Conservation (phyloP, 108 stramenopile species). For the Cyclotella sp. region DNA sequence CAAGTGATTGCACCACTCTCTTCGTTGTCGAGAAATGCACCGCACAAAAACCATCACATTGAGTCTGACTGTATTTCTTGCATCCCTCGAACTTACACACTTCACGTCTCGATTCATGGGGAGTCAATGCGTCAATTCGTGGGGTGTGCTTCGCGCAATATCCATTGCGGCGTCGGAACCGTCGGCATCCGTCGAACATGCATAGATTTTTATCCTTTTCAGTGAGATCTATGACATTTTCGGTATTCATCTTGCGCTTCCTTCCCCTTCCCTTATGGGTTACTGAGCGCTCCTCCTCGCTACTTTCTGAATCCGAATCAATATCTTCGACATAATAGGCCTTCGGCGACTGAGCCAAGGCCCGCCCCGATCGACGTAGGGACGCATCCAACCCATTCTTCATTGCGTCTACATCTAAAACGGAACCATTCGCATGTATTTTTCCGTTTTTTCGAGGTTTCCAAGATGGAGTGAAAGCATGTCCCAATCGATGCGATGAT, state of each 20-base stretch:
- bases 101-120: no score
- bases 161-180: no score
- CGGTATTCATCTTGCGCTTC: background rate
- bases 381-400: background rate
- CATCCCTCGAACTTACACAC: conserved; percentile 13
- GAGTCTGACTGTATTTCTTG: conserved; percentile 5
- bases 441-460: no score
- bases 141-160: no score
- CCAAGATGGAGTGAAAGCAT: no score
- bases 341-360: background rate
- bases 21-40: background rate
- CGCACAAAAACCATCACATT: conserved; percentile 23
- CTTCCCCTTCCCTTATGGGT: background rate
- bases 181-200: background rate
- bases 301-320: background rate
- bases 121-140: no score
- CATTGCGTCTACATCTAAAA: no score
- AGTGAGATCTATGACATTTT: background rate
- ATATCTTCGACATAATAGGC: background rate
- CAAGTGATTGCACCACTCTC: background rate
- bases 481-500: no score
- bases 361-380: background rate
- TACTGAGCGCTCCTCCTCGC: background rate
- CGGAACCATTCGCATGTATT: no score
- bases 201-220: background rate